Evolutionary conservation across 2,329 filamentous ascomycete genomes (phyloP), one percentile per base, ranked within the genome.

Genomic region (Colletotrichum plurivorum): DNA sequence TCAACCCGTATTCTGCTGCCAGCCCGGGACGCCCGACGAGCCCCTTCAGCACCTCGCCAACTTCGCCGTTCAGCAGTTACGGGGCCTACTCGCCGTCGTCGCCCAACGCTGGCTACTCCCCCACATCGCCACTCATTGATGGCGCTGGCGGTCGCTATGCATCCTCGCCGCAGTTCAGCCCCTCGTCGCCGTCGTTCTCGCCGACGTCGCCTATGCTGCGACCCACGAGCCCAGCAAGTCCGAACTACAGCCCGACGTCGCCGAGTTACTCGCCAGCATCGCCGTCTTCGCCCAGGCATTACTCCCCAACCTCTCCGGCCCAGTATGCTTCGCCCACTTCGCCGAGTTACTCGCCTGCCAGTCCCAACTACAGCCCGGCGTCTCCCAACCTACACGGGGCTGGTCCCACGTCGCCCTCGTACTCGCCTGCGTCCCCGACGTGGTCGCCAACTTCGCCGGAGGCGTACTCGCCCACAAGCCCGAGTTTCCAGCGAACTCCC

Each of bases 381-480:
- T 91, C 88, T 59, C 90, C 85, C 73, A 88, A 85, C 76, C 80
- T 87, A 74, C 84, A 79, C 76, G 81, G 72, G 57, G 74, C 73
- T 39, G 79, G 78, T 5, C 78, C 85, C 12, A 84, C 88, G 39
- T 87, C 89, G 71, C 89, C 85, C n/a, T 86, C 85, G 4, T 92
- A 92, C 80, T 89, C 87, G 39, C 92, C 92, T 54, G 90, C 90
- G 3, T 94, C 92, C 57, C 92, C 92, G n/a, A 89, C 87, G 25
- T 95, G 93, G 84, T 94, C 93, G 65, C 93, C 93, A 3, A 93
- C 92, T 7, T 94, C 92, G 48, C 88, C 88, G 13, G 84, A 85
- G 70, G 84, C 85, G 2, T 91, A 91, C 81, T 90, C 88, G 56
- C 89, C 89, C 5, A 90, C 89, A 51, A 90, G 88, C 73, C 89